phyloP scores from a whole-genome alignment of 768 basidiomycete species.

The Trametes cingulata region DNA sequence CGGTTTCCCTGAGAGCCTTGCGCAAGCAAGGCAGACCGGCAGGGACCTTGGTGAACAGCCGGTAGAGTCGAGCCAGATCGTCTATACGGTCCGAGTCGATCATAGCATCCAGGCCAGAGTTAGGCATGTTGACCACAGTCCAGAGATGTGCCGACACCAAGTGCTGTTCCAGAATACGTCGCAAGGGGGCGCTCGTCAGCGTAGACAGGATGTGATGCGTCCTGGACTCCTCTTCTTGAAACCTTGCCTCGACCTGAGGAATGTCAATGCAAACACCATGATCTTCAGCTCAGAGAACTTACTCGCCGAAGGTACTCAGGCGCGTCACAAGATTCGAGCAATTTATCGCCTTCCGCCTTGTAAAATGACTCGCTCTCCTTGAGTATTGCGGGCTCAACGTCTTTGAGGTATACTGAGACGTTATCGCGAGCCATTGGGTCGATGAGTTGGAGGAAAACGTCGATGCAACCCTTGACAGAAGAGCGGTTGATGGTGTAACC shows the following conservation, averaged over 20 bases:
- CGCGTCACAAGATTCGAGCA: constrained; percentile 76
- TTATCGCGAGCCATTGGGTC: constrained; percentile 42
- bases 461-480: constrained; percentile 84
- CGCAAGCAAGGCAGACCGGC: constrained; percentile 66
- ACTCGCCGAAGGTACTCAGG: constrained; percentile 82
- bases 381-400: constrained; percentile 83
- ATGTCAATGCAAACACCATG: constrained; percentile 11
- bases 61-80: constrained; percentile 79
- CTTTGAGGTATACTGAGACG: constrained; percentile 73
- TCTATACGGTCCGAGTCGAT: constrained; percentile 75
- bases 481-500: constrained; percentile 91
- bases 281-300: constrained; percentile 27
- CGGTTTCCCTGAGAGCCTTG: constrained; percentile 67
- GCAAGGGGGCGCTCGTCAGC: constrained; percentile 67
- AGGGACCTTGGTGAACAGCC: constrained; percentile 68
- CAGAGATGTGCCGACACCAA: constrained; percentile 78
- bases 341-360: constrained; percentile 63
- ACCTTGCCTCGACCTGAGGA: constrained; percentile 72
- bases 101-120: constrained; percentile 87
- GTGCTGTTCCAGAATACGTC: constrained; percentile 71
- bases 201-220: constrained; percentile 84
- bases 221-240: constrained; percentile 81
- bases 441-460: constrained; percentile 74
- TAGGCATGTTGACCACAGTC: constrained; percentile 74
- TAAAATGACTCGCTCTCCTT: constrained; percentile 81